Evolutionary conservation across 257 asterid species (phyloP), one percentile per base, ranked within the genome.

Genomic region (Striga asiatica): DNA sequence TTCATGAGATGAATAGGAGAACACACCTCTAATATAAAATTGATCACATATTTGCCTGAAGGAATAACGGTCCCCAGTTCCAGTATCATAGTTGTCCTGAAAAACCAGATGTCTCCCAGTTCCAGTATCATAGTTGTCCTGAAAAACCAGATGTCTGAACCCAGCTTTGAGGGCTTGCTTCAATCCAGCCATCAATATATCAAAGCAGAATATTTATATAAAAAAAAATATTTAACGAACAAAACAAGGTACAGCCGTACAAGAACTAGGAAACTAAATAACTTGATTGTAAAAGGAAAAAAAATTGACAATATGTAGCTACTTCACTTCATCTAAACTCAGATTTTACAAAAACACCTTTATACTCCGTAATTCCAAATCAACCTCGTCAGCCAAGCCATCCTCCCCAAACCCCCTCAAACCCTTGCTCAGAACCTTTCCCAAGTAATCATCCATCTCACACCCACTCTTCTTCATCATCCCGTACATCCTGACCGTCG

Each of bases 101-200:
- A n/a, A n/a, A n/a, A n/a, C n/a, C n/a, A n/a, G n/a, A n/a, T n/a
- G n/a, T n/a, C n/a, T n/a, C n/a, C n/a, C n/a, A n/a, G n/a, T n/a
- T n/a, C 98, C 95, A 47, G 96, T 89, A 67, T 89, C 98, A 65
- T 89, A 89, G 68, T 89, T 89, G 72, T 89, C 98, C 82, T 89
- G 95, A 27, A 89, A 89, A 56, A 86, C 78, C 19, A 89, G 89
- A 78, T 89, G 92, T 70, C 71, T 86, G 76, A 89, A 89, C 56
- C 98, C 98, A 72, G 86, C 96, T 76, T 86, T 83, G 57, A 89
- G 73, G 12, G 96, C 93, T 77, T 86, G 96, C 81, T 89, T 86
- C 66, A 89, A 71, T 66, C 98, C 86, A 72, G 60, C 24, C 60
- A 71, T 68, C 48, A 58, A 54, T 58, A 34, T 14, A 9, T 41